Evolutionary conservation across 2,329 filamentous ascomycete species (phyloP), one percentile per base, ranked within the genome.

Genomic region (Clonostachys rosea): DNA sequence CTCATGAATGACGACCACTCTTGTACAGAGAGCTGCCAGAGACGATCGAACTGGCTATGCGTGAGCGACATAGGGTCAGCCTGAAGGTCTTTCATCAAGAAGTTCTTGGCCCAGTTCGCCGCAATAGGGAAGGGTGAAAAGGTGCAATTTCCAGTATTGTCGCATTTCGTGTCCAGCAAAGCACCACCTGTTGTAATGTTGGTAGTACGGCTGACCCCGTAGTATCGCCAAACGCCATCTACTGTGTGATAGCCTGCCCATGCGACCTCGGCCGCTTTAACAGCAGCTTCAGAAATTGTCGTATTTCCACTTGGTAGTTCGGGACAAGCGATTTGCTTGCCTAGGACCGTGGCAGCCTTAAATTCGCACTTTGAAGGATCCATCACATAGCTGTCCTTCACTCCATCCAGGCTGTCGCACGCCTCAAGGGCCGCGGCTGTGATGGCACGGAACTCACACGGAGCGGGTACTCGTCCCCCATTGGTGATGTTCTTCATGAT

Each of bases 1-100:
- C 53, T 56, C 44, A 59, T 16, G 14, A 42, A 43, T 12, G 42
- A 43, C 12, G 42, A 24, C 30, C 42, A 33, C 34, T 43, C 20
- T 10, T 33, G 20, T 11, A 18, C 36, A 8, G 36, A 39, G 12
- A 39, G 36, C 36, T 39, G 36, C 36, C 36, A 39, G 14, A 39
- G 36, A 39, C 36, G 36, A 39, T 39, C 36, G 17, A 39, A 39
- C 36, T 39, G 36, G 36, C 14, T 18, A n/a, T 39, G 36, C 17
- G 36, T 39, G 14, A 39, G 17, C 12, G 14, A 18, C 14, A 18
- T n/a, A 8, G 36, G 36, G 10, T 39, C 36, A 39, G 36, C 36
- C 17, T n/a, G 14, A 4, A 39, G 36, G 17, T 39, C 36, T 18
- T 39, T 39, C 36, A 39, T 39, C 14, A 18, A n/a, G 5, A 39